Base-by-base conservation (phyloP, 352 stramenopile genomes). In the Phytophthora constricta region DNA sequence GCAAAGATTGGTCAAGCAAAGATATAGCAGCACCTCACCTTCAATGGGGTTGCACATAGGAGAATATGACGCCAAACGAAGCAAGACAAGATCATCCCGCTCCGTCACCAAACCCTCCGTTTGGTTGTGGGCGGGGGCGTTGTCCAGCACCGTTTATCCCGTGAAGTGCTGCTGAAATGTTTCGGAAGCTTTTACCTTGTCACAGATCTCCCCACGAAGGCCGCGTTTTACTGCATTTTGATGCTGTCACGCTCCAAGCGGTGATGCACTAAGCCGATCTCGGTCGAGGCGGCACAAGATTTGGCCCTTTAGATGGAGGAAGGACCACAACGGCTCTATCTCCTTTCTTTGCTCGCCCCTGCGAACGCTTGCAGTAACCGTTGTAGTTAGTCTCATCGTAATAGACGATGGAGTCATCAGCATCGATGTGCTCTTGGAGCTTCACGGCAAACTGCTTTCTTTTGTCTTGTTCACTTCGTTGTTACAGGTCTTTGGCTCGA, bases 11-110 rank as follows among this genome's bases (percentile, higher is more conserved):
- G 13, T 1, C 31, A 11, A 37, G 31, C 0, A 37, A 0, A 11
- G 13, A 13, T 11, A 37, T 13, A 37, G 13, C 31, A 13, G 31
- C 31, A 37, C 7, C 31, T 1, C 47, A 52, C 45, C 41, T 46
- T 71, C 63, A 31, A 71, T 71, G 2, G 63, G 49, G 22, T 67
- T 64, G 37, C 57, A 63, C 45, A 65, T 72, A 0, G 58, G 37
- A 5, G 22, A 58, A 45, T 64, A 72, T 2, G 45, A 34, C 0
- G 5, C 64, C 22, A 72, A 10, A 2, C 39, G 34, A 8, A 72
- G 39, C 13, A 67, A 27, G 1, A 57, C 45, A 1, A 67, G 28
- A 14, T 72, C 64, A 14, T 51, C 45, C 1, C 26, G 33, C 10
- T 56, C 26, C 0, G 22, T 4, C 0, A 66, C 58, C 0, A 26